Conservation (phyloP, 2,329 filamentous ascomycete species). For the Diaporthe helianthi region DNA sequence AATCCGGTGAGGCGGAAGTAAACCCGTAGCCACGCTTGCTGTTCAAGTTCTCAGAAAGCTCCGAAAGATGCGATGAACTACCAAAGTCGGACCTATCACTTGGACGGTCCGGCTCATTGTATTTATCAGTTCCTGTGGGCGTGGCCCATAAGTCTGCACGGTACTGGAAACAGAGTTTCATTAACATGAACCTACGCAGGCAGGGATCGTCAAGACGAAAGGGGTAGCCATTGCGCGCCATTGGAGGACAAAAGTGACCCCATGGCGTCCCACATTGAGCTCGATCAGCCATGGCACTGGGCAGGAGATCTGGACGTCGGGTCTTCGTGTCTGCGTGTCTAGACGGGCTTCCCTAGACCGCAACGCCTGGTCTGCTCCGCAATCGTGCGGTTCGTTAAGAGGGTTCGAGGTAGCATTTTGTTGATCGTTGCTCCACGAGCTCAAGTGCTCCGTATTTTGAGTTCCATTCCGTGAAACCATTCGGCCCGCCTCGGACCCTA, state of each 20-base stretch:
- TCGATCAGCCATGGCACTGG: background rate
- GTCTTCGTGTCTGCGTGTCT: too few species aligned
- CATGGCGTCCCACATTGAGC: constrained; percentile 1
- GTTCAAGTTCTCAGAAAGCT: background rate
- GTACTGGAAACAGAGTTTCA: constrained; percentile 24
- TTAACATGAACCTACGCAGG: constrained; percentile 8
- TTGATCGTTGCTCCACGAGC: constrained; percentile 6
- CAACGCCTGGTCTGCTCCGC: constrained; percentile 8
- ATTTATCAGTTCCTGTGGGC: constrained; percentile 13
- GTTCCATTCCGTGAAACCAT: background rate
- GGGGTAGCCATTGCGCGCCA: background rate
- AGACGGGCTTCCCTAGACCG: constrained; percentile 1
- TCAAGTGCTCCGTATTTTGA: background rate
- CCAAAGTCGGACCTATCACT: background rate
- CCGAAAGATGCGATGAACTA: background rate
- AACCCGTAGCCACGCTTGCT: background rate
- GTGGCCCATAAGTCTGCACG: background rate
- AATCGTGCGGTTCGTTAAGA: constrained; percentile 5
- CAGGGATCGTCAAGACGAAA: constrained; percentile 21
- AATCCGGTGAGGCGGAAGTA: background rate
- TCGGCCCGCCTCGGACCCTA: constrained; percentile 22
- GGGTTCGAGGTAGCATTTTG: constrained; percentile 13
- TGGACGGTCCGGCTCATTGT: background rate
- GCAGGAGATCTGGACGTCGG: too few species aligned
- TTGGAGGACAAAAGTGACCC: constrained; percentile 23